Base-by-base conservation (phyloP, 768 basidiomycete genomes). In the Termitomyces sp. region DNA sequence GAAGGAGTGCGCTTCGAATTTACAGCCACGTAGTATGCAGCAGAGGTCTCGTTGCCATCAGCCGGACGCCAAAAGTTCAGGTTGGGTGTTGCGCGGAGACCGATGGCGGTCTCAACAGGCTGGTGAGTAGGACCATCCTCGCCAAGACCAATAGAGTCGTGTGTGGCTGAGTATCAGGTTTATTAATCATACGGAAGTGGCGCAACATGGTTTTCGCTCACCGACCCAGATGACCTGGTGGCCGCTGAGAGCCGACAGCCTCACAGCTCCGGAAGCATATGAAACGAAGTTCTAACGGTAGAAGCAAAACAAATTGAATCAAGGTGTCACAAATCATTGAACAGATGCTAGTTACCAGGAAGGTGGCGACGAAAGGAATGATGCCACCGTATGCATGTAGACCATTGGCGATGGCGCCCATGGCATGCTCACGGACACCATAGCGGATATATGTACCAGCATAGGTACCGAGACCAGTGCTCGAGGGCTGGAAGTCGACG, bases 111-210 rank as follows among this genome's bases (percentile, higher is more conserved):
- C 75, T 97, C 94, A 49, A 97, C 79, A 52, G 95, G 95, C 72
- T 97, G 94, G 71, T 98, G 94, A 34, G 94, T 98, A 49, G 95
- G 95, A 27, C 95, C 94, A 63, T 97, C 94, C 71, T 97, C 94
- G 63, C 91, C 90, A 41, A 80, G 85, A 73, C 93, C 91, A 66
- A 96, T 94, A 43, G 90, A 93, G 70, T 97, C 94, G 74, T 98
- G 94, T 52, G 94, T 97, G 23, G 92, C 94, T 89, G 55, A 5
- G 47, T 25, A 56, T 39, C 19, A 28, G 16, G 10, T 50, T 28
- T 12, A 43, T 51, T 17, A 35, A 32, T 41, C 28, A 56, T 57
- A 27, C 56, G n/a, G 2, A 46, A 9, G 30, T 16, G 1, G 50
- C 14, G 17, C 1, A 52, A 45, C 27, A 14, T 3, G 21, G 16